Conservation (phyloP, 2,329 filamentous ascomycete genomes). For the Epichloe coenophiala region DNA sequence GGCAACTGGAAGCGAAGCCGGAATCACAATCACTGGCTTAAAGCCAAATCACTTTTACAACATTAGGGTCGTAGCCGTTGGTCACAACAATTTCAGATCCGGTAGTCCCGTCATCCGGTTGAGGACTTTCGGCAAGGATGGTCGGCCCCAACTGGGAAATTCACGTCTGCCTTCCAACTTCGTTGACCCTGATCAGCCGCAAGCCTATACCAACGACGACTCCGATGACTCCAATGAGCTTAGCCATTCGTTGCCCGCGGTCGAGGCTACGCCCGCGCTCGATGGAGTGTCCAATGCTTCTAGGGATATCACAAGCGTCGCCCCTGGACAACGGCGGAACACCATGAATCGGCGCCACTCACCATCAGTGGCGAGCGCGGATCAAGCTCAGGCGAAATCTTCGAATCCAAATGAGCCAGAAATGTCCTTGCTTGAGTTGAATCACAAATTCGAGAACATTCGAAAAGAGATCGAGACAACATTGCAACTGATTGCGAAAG, state of each 20-base stretch:
- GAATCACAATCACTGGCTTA: constrained; percentile 82
- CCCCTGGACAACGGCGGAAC: constrained; percentile 24
- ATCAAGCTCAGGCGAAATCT: constrained; percentile 33
- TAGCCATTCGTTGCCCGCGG: constrained; percentile 35
- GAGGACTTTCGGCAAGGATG: constrained; percentile 57
- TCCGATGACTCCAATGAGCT: constrained; percentile 33
- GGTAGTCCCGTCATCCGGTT: constrained; percentile 76
- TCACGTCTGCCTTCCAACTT: constrained; percentile 44
- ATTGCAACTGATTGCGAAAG: constrained; percentile 54
- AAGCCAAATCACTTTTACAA: constrained; percentile 85
- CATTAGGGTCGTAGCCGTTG: constrained; percentile 82
- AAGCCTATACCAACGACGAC: constrained; percentile 26
- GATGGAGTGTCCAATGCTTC: constrained; percentile 46
- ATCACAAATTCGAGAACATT: constrained; percentile 65
- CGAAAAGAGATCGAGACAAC: constrained; percentile 75
- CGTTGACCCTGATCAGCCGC: constrained; percentile 35
- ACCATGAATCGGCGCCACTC: constrained; percentile 66
- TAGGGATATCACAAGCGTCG: constrained; percentile 46
- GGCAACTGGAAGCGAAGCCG: constrained; percentile 38
- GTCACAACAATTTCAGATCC: constrained; percentile 82
- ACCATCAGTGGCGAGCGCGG: constrained; percentile 49
- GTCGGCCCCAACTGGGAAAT: constrained; percentile 45
- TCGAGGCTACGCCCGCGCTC: constrained; percentile 49
- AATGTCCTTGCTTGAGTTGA: constrained; percentile 62
- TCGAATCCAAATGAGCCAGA: constrained; percentile 40